These are phyloP conservation scores for Auricularia sp. DNA, from an alignment of 768 basidiomycete species.

Conservation along the genomic window DNA sequence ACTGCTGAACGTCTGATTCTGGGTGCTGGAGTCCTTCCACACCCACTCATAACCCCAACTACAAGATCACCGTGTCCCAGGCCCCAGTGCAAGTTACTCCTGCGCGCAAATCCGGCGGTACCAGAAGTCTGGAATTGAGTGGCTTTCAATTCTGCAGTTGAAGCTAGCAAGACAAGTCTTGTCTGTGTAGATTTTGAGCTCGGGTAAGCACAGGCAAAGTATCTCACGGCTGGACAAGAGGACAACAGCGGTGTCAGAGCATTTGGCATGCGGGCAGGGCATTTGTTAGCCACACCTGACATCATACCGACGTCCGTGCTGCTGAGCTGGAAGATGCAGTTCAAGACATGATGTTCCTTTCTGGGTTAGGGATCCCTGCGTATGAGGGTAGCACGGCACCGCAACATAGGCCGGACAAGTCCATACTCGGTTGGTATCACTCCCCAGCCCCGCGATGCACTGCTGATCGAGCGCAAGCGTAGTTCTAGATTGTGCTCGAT, in stretches of 20 bases:
- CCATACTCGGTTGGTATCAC: conserved; percentile 86
- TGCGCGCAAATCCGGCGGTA: conserved; percentile 89
- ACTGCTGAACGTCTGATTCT: too few relatives aligned
- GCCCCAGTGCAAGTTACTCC: conserved; percentile 32
- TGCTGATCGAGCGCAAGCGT: conserved; percentile 86
- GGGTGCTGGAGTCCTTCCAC: too few relatives aligned
- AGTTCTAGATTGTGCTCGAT: conserved; percentile 95
- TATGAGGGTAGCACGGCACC: conserved; percentile 86
- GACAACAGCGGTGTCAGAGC: conserved; percentile 87
- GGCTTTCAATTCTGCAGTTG: conserved; percentile 86
- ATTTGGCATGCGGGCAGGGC: conserved; percentile 81
- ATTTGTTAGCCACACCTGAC: conserved; percentile 88
- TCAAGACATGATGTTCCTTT: conserved; percentile 75
- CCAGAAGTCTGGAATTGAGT: conserved; percentile 86
- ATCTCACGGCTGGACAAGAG: conserved; percentile 39
- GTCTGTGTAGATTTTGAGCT: conserved; percentile 45
- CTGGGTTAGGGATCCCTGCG: conserved; percentile 74
- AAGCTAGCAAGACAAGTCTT: conserved; percentile 91
- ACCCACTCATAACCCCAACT: conserved; percentile 24
- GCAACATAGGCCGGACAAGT: conserved; percentile 86
- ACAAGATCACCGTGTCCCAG: conserved; percentile 45
- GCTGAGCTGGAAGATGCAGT: conserved; percentile 95
- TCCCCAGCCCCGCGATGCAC: conserved; percentile 85
- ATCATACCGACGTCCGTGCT: conserved; percentile 84
- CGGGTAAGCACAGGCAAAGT: not conserved